phyloP scores from a whole-genome alignment of 768 basidiomycete species.

The Trametes meyenii region DNA sequence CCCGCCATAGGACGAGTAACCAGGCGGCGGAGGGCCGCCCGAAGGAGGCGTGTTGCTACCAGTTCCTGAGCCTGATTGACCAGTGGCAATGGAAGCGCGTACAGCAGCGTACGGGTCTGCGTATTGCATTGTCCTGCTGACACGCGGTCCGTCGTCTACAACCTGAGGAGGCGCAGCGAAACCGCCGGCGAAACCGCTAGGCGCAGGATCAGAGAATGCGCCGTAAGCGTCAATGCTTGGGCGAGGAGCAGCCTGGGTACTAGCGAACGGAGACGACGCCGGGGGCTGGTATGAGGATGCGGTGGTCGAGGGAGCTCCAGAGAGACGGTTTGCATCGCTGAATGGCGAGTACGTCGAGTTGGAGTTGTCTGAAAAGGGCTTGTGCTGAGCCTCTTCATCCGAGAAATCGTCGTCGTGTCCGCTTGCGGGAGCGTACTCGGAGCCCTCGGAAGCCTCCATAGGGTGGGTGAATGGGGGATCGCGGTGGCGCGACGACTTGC shows the following conservation, averaged over 20 bases:
- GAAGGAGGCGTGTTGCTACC: slow-evolving; percentile 13
- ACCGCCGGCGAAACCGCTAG: slow-evolving; percentile 65
- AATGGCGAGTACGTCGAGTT: slow-evolving; percentile 46
- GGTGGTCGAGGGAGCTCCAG: slow-evolving; percentile 35
- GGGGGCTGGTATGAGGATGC: slow-evolving; percentile 33
- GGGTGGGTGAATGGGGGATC: slow-evolving; percentile 82
- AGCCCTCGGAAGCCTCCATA: slow-evolving; percentile 32
- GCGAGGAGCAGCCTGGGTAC: slow-evolving; percentile 26
- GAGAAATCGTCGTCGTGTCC: slow-evolving; percentile 48
- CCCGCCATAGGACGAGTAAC: slow-evolving; percentile 24
- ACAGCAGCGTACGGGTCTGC: slow-evolving; percentile 86
- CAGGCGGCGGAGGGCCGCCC: slow-evolving; percentile 17
- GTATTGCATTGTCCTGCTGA: slow-evolving; percentile 93
- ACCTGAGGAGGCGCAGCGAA: slow-evolving; percentile 31
- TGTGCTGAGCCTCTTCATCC: slow-evolving; percentile 52
- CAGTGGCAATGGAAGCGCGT: slow-evolving; percentile 45
- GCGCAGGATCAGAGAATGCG: slow-evolving; percentile 87
- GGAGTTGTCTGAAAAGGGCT: slow-evolving; percentile 42
- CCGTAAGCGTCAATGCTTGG: slow-evolving; percentile 88
- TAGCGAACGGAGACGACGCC: slow-evolving; percentile 30
- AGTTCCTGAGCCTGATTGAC: slow-evolving; percentile 6
- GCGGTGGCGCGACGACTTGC: slow-evolving; percentile 53
- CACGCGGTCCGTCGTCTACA: slow-evolving; percentile 49
- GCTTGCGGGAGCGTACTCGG: slow-evolving; percentile 13
- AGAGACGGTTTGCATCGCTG: slow-evolving; percentile 55